Percentiles rank a stretch among this genome's conserved stretches.
phyloP scores from a whole-genome alignment of 2,329 filamentous ascomycete genomes.

The Verticillium albo-atrum region DNA sequence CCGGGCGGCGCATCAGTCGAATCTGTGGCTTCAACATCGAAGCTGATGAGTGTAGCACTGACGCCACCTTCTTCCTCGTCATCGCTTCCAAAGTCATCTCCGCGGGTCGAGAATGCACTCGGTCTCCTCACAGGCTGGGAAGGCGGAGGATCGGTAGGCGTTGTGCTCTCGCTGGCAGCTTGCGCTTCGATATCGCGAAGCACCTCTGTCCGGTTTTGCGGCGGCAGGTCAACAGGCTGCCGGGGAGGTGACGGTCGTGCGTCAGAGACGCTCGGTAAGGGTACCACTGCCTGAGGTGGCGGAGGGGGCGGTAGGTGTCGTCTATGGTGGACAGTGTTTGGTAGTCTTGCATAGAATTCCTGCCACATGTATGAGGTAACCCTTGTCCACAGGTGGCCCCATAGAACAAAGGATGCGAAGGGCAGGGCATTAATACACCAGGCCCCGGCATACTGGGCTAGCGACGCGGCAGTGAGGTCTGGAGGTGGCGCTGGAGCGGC shows the following conservation, averaged over 20 bases:
- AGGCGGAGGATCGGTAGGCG: slow-evolving; percentile 15
- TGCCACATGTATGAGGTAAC: slow-evolving; percentile 31
- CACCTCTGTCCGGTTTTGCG: slow-evolving; percentile 2
- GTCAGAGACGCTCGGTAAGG: slow-evolving; percentile 1
- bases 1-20: slow-evolving; percentile 45
- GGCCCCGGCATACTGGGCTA: slow-evolving; percentile 39
- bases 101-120: slow-evolving; percentile 42
- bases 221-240: neutral
- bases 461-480: slow-evolving; percentile 29
- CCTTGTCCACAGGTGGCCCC: slow-evolving; percentile 30
- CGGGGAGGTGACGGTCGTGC: neutral
- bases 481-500: slow-evolving; percentile 36
- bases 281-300: slow-evolving; percentile 12
- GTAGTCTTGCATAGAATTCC: slow-evolving; percentile 33
- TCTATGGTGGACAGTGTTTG: slow-evolving; percentile 28
- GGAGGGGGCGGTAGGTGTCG: slow-evolving; percentile 16
- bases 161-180: neutral
- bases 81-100: slow-evolving; percentile 49
- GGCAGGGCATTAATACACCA: slow-evolving; percentile 39
- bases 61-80: slow-evolving; percentile 53
- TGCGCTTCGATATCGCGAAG: slow-evolving; percentile 18
- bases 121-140: slow-evolving; percentile 32
- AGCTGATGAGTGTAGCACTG: slow-evolving; percentile 54
- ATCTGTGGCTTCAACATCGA: slow-evolving; percentile 56
- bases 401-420: slow-evolving; percentile 40